Evolutionary conservation across 305 asterid genomes (phyloP), one percentile per base, ranked within the genome.

Genomic region (Solanum aculeatissimum): DNA sequence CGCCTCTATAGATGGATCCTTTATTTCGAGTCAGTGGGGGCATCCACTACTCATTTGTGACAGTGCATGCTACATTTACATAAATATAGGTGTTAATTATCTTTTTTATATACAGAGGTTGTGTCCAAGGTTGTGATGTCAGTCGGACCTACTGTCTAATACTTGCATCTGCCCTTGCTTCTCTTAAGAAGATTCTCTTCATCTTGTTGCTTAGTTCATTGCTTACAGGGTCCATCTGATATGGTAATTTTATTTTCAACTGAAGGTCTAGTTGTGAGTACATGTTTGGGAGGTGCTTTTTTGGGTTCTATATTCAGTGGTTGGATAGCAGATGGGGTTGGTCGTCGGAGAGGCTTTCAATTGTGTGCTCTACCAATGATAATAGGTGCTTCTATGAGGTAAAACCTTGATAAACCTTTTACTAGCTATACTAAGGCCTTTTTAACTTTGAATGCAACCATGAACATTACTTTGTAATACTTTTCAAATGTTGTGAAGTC

Each of bases 241-340:
- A 68, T 47, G 80, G 16, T 66, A 81, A 89, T 57, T 58, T 49
- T 63, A 14, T 85, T 84, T 55, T 84, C 66, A 80, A 88, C 65
- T 89, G 87, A 87, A 96, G 99, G 99, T 85, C 89, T 96, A 93
- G 98, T 96, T 84, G 98, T 96, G 85, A 96, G 99, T 86, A 92
- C 98, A 45, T 93, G 99, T 84, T 89, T 96, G 71, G 99, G 94
- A 80, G 99, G 99, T 86, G 99, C 99, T 71, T 93, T 96, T 87
- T 77, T 93, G 88, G 99, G 99, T 60, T 96, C 97, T 47, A 35
- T 92, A 83, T 90, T 91, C 87, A 94, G 99, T 82, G 99, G 99
- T 84, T 92, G 92, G 94, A 91, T 91, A 83, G 89, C 92, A 51
- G 98, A 94, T 87, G 97, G 96, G 81, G 88, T 96, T 89, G 99